Evolutionary conservation across 306 rosid genomes (phyloP).

Genomic region (Vigna trinervia): DNA sequence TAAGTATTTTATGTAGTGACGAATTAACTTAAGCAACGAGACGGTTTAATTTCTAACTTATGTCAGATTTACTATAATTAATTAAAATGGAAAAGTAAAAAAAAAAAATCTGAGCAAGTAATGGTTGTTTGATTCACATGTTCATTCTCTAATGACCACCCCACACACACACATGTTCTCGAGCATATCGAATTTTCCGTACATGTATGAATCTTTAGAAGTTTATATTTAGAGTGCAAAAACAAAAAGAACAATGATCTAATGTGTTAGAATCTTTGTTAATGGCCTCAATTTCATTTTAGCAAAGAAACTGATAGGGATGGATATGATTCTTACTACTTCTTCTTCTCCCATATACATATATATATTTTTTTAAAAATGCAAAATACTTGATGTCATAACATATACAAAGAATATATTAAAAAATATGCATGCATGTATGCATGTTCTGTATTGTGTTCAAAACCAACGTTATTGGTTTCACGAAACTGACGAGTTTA

Average conservation of each 20-base stretch:
- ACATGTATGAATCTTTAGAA: constrained; percentile 26
- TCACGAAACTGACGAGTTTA: neutral
- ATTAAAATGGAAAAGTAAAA: too few species aligned
- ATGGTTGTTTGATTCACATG: constrained; percentile 30
- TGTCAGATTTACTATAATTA: too few species aligned
- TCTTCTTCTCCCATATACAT: neutral
- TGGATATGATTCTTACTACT: constrained; percentile 17
- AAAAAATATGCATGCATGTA: neutral
- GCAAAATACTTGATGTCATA: neutral
- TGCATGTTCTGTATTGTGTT: constrained; percentile 32
- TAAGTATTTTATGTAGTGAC: neutral
- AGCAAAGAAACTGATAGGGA: constrained; percentile 35
- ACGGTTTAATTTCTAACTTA: too few species aligned
- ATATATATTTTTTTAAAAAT: neutral
- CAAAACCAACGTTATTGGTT: constrained; percentile 26
- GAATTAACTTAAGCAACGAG: too few species aligned
- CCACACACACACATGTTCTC: constrained; percentile 27
- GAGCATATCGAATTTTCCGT: constrained; percentile 36
- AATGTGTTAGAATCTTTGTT: constrained; percentile 21
- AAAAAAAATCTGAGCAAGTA: neutral
- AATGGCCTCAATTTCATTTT: constrained; percentile 47
- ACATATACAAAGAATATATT: constrained; percentile 48
- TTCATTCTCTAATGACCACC: constrained; percentile 35
- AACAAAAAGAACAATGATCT: constrained; percentile 31
- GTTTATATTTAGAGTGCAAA: constrained; percentile 13